These are phyloP conservation scores for Rhizopogon roseolus DNA, from an alignment of 768 basidiomycete genomes.

Conservation along the genomic window DNA sequence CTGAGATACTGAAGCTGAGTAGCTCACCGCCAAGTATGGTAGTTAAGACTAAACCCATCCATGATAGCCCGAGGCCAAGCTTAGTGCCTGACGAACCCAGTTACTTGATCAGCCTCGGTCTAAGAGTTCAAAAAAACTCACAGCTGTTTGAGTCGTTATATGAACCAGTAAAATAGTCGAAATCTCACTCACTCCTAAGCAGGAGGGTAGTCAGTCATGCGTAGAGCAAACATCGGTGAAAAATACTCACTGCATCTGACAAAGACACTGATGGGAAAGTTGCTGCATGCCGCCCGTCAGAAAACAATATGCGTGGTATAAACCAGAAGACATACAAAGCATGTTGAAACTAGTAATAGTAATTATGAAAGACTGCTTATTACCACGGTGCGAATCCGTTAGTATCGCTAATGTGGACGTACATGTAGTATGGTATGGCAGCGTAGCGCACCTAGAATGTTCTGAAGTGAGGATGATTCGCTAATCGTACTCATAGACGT, in stretches of 20 bases:
- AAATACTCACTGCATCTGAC: not conserved
- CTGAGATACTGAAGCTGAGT: not conserved
- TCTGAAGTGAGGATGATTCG: not conserved
- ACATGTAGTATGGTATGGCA: not conserved
- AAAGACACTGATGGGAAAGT: not conserved
- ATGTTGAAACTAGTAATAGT: not conserved
- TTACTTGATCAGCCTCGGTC: not conserved
- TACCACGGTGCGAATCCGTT: not conserved
- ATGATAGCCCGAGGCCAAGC: not conserved
- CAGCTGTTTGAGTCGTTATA: not conserved
- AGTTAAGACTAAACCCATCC: not conserved
- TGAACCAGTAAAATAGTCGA: not conserved
- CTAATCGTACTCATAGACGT: not conserved
- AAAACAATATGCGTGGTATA: not conserved
- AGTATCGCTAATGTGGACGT: not conserved
- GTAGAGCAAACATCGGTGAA: not conserved
- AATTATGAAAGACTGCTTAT: not conserved
- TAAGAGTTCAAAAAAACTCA: not conserved
- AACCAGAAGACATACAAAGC: not conserved
- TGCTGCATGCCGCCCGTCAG: not conserved
- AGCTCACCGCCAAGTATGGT: not conserved
- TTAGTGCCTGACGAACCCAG: not conserved
- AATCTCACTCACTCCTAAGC: not conserved
- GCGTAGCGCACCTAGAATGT: not conserved
- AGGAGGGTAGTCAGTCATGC: not conserved